phyloP scores from a whole-genome alignment of 805 yeast species.

The Zygotorulaspora chibaensis region DNA sequence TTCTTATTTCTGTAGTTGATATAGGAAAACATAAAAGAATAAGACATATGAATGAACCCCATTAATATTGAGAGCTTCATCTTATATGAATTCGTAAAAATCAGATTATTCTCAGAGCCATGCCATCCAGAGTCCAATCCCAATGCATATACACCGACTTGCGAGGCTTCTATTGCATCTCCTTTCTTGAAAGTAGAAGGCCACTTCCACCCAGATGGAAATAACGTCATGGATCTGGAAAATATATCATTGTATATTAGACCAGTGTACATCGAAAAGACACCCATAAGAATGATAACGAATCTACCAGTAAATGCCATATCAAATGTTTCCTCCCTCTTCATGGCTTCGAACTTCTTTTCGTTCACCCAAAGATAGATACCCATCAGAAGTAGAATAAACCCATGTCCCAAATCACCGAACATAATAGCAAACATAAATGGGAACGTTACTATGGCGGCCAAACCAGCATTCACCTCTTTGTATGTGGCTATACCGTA shows the following conservation, averaged over 20 bases:
- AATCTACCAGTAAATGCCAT: slow-evolving; percentile 96
- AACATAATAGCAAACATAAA: slow-evolving; percentile 99
- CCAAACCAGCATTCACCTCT: slow-evolving; percentile 93
- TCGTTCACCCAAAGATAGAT: slow-evolving; percentile 69
- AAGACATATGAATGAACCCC: slow-evolving; percentile 94
- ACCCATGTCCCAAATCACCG: slow-evolving; percentile 97
- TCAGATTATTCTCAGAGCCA: slow-evolving; percentile 85
- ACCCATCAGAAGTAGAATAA: slow-evolving; percentile 73
- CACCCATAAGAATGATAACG: slow-evolving; percentile 86
- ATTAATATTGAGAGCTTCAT: slow-evolving; percentile 93
- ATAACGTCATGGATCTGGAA: slow-evolving; percentile 84
- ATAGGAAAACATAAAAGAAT: slow-evolving; percentile 78
- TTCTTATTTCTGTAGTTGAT: slow-evolving; percentile 71
- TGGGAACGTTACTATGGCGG: slow-evolving; percentile 93
- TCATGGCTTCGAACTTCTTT: slow-evolving; percentile 57
- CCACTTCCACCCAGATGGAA: slow-evolving; percentile 92
- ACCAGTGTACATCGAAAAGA: slow-evolving; percentile 94
- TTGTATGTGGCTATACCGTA: slow-evolving; percentile 91
- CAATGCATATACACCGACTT: slow-evolving; percentile 66
- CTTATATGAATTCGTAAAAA: slow-evolving; percentile 92
- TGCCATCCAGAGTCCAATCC: slow-evolving; percentile 98
- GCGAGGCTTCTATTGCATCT: slow-evolving; percentile 61
- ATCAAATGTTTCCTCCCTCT: slow-evolving; percentile 89
- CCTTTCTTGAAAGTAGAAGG: slow-evolving; percentile 70
- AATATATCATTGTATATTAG: slow-evolving; percentile 89